Conservation (phyloP, 345 rosid species). For the Syzygium grande region DNA sequence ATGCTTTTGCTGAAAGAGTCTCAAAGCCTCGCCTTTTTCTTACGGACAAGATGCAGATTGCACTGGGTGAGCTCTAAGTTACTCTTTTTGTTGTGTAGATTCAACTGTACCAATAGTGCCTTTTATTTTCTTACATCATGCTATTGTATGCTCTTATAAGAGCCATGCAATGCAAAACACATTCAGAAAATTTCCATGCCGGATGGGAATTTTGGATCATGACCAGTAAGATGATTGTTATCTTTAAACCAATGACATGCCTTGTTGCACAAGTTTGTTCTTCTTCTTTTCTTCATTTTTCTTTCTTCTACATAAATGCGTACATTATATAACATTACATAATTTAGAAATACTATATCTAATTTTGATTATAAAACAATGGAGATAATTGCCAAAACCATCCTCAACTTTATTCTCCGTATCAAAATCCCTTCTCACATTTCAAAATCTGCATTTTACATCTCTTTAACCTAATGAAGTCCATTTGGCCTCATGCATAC, state of each 20-base stretch:
- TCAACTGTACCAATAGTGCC: not conserved
- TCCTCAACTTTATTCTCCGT: not conserved
- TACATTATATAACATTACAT: not conserved
- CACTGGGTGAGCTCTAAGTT: constrained; percentile 52
- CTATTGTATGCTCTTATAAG: not conserved
- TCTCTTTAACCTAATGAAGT: not conserved
- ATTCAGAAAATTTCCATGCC: not conserved
- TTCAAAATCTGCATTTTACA: not conserved
- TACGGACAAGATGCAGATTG: constrained; percentile 90
- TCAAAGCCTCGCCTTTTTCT: constrained; percentile 76
- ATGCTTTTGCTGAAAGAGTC: constrained; percentile 89
- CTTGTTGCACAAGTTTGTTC: not conserved
- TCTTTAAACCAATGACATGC: not conserved
- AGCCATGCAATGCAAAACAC: not conserved
- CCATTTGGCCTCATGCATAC: not conserved
- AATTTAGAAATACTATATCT: not conserved
- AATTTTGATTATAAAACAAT: not conserved
- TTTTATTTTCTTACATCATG: not conserved
- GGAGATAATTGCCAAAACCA: not conserved
- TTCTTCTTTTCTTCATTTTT: not conserved
- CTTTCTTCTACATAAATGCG: not conserved
- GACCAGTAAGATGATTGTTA: not conserved
- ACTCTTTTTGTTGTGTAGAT: not conserved
- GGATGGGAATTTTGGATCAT: not conserved
- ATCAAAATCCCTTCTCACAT: not conserved